phyloP scores from a whole-genome alignment of 208 protist genomes.

The Herpetomonas samuelpessoai region DNA sequence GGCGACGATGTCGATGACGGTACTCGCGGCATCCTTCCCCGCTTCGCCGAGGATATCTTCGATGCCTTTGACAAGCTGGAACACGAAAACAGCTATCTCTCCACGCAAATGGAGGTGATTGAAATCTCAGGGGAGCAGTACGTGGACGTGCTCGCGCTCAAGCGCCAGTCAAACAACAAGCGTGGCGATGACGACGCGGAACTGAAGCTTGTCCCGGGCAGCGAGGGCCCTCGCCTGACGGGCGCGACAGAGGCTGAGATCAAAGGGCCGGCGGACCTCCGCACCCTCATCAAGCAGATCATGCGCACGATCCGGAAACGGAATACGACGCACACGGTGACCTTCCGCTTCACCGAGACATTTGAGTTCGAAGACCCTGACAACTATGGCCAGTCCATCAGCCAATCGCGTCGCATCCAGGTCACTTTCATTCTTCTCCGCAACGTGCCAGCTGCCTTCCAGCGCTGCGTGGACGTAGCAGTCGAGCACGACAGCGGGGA shows the following conservation, averaged over 20 bases:
- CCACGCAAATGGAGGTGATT: slow-evolving; percentile 62
- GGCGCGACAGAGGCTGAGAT: slow-evolving; percentile 47
- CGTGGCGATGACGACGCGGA: slow-evolving; percentile 6
- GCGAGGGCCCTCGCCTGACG: slow-evolving; percentile 47
- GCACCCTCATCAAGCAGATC: slow-evolving; percentile 46
- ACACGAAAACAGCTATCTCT: slow-evolving; percentile 52
- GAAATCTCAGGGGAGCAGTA: slow-evolving; percentile 72
- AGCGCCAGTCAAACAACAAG: slow-evolving; percentile 7
- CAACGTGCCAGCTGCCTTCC: slow-evolving; percentile 72
- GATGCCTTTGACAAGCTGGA: slow-evolving; percentile 54
- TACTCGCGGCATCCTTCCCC: slow-evolving; percentile 64
- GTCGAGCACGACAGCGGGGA: slow-evolving; percentile 83
- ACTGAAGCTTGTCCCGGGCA: slow-evolving; percentile 47
- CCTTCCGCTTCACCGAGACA: slow-evolving; percentile 77
- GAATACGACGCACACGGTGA: slow-evolving; percentile 68
- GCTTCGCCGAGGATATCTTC: slow-evolving; percentile 78
- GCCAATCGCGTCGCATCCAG: slow-evolving; percentile 70
- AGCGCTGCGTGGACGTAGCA: slow-evolving; percentile 82
- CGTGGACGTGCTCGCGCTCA: slow-evolving; percentile 56
- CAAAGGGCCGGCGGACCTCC: slow-evolving; percentile 26
- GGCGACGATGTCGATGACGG: slow-evolving; percentile 52
- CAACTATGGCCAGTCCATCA: slow-evolving; percentile 56
- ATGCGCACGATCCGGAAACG: slow-evolving; percentile 47
- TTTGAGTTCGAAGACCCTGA: slow-evolving; percentile 82
- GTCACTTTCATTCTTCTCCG: slow-evolving; percentile 76